A percentile compares a stretch with the other conserved stretches of the same genome.
These are phyloP conservation scores for Chaetomiaceae sp. DNA, from an alignment of 2,329 filamentous ascomycete genomes.

Conservation along the genomic window DNA sequence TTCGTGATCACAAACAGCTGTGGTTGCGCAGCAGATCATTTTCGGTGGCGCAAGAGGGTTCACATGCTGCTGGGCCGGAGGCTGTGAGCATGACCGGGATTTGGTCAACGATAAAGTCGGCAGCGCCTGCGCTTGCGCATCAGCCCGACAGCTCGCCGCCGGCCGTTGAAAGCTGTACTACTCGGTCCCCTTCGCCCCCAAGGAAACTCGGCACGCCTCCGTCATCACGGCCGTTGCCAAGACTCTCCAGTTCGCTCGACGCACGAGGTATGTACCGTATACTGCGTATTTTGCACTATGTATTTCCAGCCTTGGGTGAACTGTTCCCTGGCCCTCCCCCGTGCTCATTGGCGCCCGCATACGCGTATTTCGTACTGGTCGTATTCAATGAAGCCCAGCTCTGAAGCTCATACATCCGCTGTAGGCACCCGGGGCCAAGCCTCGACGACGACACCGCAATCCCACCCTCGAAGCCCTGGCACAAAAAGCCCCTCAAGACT, in stretches of 20 bases:
- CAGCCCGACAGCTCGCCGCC: neutral
- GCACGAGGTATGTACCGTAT: conserved; percentile 14
- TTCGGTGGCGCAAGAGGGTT: neutral
- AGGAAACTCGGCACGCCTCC: conserved; percentile 3
- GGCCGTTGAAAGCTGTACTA: neutral
- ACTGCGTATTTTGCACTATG: no score
- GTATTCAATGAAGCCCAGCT: neutral
- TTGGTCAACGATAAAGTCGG: conserved; percentile 17
- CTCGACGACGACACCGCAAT: conserved; percentile 14
- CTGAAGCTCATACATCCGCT: conserved; percentile 10
- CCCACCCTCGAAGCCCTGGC: conserved; percentile 5
- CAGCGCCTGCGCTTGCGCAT: conserved; percentile 1
- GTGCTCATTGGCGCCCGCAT: neutral
- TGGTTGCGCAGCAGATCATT: neutral
- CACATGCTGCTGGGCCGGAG: conserved; percentile 1
- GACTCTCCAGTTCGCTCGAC: conserved; percentile 16
- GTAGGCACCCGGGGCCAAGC: conserved; percentile 15
- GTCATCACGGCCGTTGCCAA: conserved; percentile 15
- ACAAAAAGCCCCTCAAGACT: conserved; percentile 16
- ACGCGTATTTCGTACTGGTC: conserved; percentile 8
- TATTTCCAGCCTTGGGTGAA: no score
- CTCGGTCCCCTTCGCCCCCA: neutral
- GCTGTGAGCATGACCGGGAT: conserved; percentile 13
- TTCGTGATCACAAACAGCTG: neutral
- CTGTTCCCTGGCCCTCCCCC: neutral